phyloP scores from a whole-genome alignment of 768 basidiomycete species.

The Favolaschia claudopus region DNA sequence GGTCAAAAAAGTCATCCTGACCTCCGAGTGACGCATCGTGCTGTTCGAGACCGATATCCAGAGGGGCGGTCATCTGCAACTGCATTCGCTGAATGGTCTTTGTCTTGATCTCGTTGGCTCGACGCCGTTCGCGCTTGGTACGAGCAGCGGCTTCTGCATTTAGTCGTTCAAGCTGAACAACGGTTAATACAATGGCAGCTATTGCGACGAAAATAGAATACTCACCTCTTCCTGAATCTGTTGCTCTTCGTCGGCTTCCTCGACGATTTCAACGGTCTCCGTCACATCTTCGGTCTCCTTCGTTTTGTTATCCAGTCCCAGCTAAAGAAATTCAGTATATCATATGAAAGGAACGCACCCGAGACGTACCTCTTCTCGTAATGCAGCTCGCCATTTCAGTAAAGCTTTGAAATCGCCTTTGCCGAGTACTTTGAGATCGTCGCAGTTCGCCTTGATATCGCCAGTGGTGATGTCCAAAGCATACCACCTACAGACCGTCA shows the following conservation, averaged over 20 bases:
- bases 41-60: constrained; percentile 93
- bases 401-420: constrained; percentile 97
- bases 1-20: constrained; percentile 89
- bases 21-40: constrained; percentile 79
- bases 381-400: constrained; percentile 87
- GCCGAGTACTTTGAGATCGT: constrained; percentile 95
- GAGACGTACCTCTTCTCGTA: constrained; percentile 85
- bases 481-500: constrained; percentile 66
- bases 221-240: constrained; percentile 88
- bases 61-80: constrained; percentile 95
- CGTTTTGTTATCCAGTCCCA: constrained; percentile 85
- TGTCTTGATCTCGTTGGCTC: constrained; percentile 87
- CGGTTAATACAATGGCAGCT: constrained; percentile 8
- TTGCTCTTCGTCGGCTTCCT: constrained; percentile 85
- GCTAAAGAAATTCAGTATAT: constrained; percentile 45
- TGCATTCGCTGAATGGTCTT: constrained; percentile 95
- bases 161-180: constrained; percentile 77
- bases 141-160: constrained; percentile 79
- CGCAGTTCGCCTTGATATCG: constrained; percentile 84
- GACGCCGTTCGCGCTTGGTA: constrained; percentile 80
- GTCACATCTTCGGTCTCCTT: constrained; percentile 78
- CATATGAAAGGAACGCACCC: background rate
- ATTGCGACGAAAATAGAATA: background rate
- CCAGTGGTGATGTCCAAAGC: constrained; percentile 72
- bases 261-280: constrained; percentile 71